These are phyloP conservation scores for Eucalyptus curtisii DNA, from an alignment of 345 rosid genomes.

Conservation along the genomic window DNA sequence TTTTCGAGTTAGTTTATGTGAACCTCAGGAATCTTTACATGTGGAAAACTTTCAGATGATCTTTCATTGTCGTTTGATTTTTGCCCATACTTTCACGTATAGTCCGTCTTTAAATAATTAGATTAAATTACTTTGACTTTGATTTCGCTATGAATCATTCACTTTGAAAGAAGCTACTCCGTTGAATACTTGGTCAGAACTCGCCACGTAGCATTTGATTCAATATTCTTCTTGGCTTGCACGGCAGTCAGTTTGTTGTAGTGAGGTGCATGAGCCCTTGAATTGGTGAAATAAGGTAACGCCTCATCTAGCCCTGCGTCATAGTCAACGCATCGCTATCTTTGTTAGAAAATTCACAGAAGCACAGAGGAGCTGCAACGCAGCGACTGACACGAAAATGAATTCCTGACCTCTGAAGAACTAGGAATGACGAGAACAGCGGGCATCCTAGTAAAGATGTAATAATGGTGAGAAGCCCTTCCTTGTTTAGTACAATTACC, in stretches of 20 bases:
- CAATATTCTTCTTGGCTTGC: not conserved
- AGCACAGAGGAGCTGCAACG: not conserved
- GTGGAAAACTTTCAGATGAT: not conserved
- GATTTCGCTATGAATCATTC: not conserved
- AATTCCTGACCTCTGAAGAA: not conserved
- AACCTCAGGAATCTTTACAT: not conserved
- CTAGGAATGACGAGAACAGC: not conserved
- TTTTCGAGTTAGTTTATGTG: not conserved
- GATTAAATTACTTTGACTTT: not conserved
- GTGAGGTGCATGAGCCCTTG: not conserved
- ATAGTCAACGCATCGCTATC: not conserved
- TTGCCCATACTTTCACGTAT: not conserved
- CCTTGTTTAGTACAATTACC: not conserved
- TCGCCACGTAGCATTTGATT: not conserved
- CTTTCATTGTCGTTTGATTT: not conserved
- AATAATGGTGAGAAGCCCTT: not conserved
- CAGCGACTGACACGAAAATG: not conserved
- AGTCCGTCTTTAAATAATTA: not conserved
- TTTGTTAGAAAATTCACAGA: not conserved
- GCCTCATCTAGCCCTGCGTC: not conserved
- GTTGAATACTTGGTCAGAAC: not conserved
- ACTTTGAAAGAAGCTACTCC: not conserved
- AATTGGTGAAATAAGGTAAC: not conserved
- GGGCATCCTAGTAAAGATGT: not conserved
- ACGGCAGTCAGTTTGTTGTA: not conserved